Evolutionary conservation across 2,329 filamentous ascomycete species (phyloP).

Genomic region (Arachnomyces sp.): DNA sequence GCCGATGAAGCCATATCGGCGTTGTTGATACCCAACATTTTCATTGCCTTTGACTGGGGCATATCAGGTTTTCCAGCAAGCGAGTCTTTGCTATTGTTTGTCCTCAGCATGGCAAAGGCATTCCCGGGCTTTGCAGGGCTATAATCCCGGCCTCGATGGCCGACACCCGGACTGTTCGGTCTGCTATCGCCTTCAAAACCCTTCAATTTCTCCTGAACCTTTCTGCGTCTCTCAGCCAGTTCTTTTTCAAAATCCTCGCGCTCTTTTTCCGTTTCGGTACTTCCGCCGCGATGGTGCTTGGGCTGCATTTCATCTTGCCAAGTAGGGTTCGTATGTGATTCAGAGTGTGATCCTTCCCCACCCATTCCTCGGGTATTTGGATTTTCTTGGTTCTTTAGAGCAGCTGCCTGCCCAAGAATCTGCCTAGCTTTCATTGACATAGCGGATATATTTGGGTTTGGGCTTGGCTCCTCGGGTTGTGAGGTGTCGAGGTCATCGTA

Average conservation of each 20-base stretch:
- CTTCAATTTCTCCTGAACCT: conserved; percentile 42
- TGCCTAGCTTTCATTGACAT: conserved; percentile 31
- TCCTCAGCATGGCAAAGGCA: conserved; percentile 39
- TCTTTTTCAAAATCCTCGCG: conserved; percentile 43
- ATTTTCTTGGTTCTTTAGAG: conserved; percentile 21
- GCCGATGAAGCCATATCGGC: conserved; percentile 26
- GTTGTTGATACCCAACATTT: conserved; percentile 33
- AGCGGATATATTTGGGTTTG: conserved; percentile 13
- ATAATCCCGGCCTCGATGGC: conserved; percentile 27
- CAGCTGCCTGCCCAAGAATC: conserved; percentile 30
- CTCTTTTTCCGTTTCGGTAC: conserved; percentile 43
- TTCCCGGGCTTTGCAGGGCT: conserved; percentile 27
- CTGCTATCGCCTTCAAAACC: conserved; percentile 37
- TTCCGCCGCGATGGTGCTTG: conserved; percentile 37
- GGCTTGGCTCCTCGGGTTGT: conserved; percentile 11
- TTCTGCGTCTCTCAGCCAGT: conserved; percentile 40
- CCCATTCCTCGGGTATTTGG: conserved; percentile 13
- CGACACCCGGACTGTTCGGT: conserved; percentile 36
- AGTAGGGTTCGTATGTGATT: conserved; percentile 14
- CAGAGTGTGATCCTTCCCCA: conserved; percentile 9
- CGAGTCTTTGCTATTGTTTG: conserved; percentile 30
- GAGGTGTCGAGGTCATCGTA: conserved; percentile 42
- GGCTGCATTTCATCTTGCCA: conserved; percentile 44
- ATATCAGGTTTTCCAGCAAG: conserved; percentile 22
- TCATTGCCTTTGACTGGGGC: conserved; percentile 29